Base-by-base conservation (phyloP, 208 protist species). In the Leishmania arabica region DNA sequence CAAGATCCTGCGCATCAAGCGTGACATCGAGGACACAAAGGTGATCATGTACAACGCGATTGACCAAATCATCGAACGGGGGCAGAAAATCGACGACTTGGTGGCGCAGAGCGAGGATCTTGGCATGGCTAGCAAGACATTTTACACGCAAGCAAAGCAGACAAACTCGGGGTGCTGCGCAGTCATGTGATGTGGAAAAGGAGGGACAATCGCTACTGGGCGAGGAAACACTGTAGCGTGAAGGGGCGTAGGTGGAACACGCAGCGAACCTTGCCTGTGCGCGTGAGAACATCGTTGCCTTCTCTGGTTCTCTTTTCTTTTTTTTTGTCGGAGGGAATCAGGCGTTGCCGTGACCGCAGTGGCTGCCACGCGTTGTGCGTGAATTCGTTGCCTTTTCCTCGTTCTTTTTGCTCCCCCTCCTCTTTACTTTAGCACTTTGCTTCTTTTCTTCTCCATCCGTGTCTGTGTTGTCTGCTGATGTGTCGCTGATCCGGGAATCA, bases 31-130 rank as follows among this genome's bases (percentile, higher is more conserved):
- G 79, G 96, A 98, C 68, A 97, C 94, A 3, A 96, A 98, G 74
- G 80, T 93, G n/a, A 88, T 98, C 78, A 98, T 98, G 95, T 96
- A 97, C 85, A 95, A 97, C 72, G 95, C 96, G 21, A 95, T 98
- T 70, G 96, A 98, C 68, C 88, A 96, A 68, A 93, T 98, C 68
- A 90, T 98, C 68, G 91, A 93, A 73, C 88, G 95, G 21, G 96
- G 96, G 0, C 88, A 98, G 79, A 97, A 98, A 80, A 98, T 98
- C 68, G 93, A 98, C 76, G 92, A 97, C 77, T 86, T 98, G 42
- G 95, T 98, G 15, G 85, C 88, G 27, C 84, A 93, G 76, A 97
- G 92, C 65, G 91, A 96, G 74, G 94, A 97, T 68, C 84, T 98
- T 31, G 86, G 91, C 21, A 86, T 88, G 80, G 92, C 94, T 3